A percentile compares a stretch with the other conserved stretches of the same genome.
Evolutionary conservation across 148 eudicot species (phyloP).

Genomic region (Amaranthus hypochondriacus): DNA sequence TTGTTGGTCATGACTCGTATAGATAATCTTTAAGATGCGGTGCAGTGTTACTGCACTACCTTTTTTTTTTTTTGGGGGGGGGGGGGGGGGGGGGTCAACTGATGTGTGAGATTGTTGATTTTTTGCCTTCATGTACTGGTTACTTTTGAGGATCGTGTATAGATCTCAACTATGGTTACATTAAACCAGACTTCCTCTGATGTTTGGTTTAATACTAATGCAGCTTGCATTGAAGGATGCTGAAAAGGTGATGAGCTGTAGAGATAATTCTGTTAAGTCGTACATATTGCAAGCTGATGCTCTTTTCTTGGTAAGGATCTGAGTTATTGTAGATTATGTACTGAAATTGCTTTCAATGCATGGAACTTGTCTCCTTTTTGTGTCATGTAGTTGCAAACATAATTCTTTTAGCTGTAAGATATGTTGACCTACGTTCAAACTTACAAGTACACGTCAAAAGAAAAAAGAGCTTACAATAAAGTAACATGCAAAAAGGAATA

Average conservation of each 20-base stretch:
- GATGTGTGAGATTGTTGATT: too few species aligned
- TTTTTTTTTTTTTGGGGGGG: not conserved
- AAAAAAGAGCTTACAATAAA: too few species aligned
- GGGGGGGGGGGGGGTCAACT: not conserved
- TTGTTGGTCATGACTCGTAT: not conserved
- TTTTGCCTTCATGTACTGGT: slow-evolving; percentile 2
- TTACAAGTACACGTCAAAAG: too few species aligned
- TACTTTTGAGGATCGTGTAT: not conserved
- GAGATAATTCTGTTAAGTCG: slow-evolving; percentile 41
- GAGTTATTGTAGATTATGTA: not conserved
- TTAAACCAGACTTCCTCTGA: not conserved
- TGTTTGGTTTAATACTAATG: slow-evolving; percentile 11
- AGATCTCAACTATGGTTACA: not conserved
- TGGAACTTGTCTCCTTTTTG: too few species aligned
- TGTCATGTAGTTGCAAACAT: not conserved
- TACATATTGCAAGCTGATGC: slow-evolving; percentile 71
- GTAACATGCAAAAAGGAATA: too few species aligned
- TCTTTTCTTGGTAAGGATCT: slow-evolving; percentile 62
- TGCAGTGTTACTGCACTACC: not conserved
- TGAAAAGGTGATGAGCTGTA: slow-evolving; percentile 60
- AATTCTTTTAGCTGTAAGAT: not conserved
- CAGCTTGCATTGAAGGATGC: slow-evolving; percentile 98
- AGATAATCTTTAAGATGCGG: not conserved
- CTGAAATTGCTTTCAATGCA: not conserved
- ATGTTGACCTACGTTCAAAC: not conserved